Base-by-base conservation (phyloP, 177 flowering plant genomes). In the Telopea speciosissima region DNA sequence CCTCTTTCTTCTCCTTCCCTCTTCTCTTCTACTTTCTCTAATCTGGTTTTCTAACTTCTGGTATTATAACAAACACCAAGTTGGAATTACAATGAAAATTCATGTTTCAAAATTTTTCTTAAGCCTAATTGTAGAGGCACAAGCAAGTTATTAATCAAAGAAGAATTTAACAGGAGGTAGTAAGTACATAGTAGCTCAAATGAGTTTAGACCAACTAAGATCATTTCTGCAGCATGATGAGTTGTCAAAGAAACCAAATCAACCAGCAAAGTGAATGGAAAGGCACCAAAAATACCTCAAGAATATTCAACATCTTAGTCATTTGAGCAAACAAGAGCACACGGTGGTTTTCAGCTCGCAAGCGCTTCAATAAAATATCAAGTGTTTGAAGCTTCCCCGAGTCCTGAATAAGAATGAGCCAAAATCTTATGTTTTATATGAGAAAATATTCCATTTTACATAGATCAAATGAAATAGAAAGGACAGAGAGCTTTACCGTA, bases 341-440 rank as follows among this genome's bases (percentile, higher is more conserved):
- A 44, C 97, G 96, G 64, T 96, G 98, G 81, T 96, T 96, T 73
- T 77, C 89, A 23, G 97, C 93, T 13, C 98, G 88, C 76, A 96
- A 77, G 40, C 97, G 93, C 82, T 91, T 96, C 81, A 96, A 74
- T 49, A 96, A 76, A 76, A 93, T 88, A 81, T 96, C 99, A 66
- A 96, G 85, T 11, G 98, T 96, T 77, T 93, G 97, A 70, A 96
- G 98, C 89, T 96, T 96, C 68, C 99, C 99, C 62, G 99, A 96
- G 73, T 96, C 99, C 99, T 96, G 68, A 24, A 65, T 24, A 60
- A 68, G 26, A 23, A 66, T 8, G 54, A 26, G 25, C 24, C 21
- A 40, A 42, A 36, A 36, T 36, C 40, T 36, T 36, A 36, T 36
- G 40, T 36, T 24, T 26, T 52, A 63, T 16, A 33, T 22, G 61